Evolutionary conservation across 1,139 yeast species (phyloP).

Genomic region (Saccharomyces hybrid): DNA sequence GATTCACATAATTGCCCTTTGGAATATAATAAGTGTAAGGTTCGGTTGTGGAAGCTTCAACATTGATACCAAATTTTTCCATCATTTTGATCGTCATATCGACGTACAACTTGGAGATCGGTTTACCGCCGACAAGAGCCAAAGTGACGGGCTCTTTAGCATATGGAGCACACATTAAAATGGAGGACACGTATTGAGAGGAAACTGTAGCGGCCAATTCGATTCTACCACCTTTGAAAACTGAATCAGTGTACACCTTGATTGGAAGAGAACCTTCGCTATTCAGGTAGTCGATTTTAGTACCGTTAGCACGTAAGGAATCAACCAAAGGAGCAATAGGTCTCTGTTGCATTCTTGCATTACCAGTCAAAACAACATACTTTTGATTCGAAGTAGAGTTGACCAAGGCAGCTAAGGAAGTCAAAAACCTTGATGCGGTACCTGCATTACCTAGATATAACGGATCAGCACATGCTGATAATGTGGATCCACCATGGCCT

Average conservation of each 20-base stretch:
- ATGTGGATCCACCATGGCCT: slow-evolving; percentile 78
- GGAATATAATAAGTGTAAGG: slow-evolving; percentile 87
- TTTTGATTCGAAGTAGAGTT: slow-evolving; percentile 38
- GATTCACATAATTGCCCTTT: slow-evolving; percentile 69
- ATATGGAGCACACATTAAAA: slow-evolving; percentile 96
- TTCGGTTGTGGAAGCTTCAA: slow-evolving; percentile 62
- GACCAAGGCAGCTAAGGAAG: slow-evolving; percentile 84
- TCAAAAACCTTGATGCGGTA: slow-evolving; percentile 90
- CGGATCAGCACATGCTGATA: slow-evolving; percentile 50
- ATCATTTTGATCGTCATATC: slow-evolving; percentile 97
- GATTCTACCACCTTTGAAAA: slow-evolving; percentile 82
- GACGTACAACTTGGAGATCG: slow-evolving; percentile 89
- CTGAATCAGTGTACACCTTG: slow-evolving; percentile 58
- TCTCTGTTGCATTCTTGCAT: slow-evolving; percentile 94
- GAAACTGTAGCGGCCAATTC: slow-evolving; percentile 94
- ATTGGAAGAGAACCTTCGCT: slow-evolving; percentile 81
- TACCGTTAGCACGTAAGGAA: slow-evolving; percentile 77
- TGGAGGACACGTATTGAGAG: slow-evolving; percentile 93
- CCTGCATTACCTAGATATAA: slow-evolving; percentile 96
- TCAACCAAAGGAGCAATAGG: slow-evolving; percentile 96
- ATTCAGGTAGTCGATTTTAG: slow-evolving; percentile 62
- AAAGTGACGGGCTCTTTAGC: slow-evolving; percentile 84
- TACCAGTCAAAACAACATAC: slow-evolving; percentile 74
- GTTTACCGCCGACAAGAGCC: slow-evolving; percentile 89
- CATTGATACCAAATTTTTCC: slow-evolving; percentile 80